Evolutionary conservation across 1,139 yeast species (phyloP).

Genomic region (Ogataea hybrid): DNA sequence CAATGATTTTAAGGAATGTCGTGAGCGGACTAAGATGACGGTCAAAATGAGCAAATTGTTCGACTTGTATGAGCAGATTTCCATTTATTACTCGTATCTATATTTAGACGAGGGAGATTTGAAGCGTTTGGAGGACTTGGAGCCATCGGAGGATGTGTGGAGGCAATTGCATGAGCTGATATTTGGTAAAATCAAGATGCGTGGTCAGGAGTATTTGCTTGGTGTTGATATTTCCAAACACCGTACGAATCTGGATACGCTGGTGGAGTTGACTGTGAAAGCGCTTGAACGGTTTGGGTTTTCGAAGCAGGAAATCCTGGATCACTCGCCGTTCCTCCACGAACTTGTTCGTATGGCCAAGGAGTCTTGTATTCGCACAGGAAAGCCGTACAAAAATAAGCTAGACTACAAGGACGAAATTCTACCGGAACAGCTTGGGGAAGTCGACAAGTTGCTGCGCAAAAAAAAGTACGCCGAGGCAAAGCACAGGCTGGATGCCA

Average conservation of each 20-base stretch:
- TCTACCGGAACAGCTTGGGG: slow-evolving; percentile 24
- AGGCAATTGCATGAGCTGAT: slow-evolving; percentile 18
- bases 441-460: slow-evolving; percentile 24
- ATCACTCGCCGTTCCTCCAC: slow-evolving; percentile 17
- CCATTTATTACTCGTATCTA: slow-evolving; percentile 30
- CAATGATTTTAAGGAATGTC: slow-evolving; percentile 61
- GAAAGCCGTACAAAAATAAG: background rate
- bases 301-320: slow-evolving; percentile 17
- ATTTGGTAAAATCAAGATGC: slow-evolving; percentile 24
- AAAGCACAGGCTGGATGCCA: slow-evolving; percentile 15
- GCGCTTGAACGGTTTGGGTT: slow-evolving; percentile 22
- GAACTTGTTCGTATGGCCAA: slow-evolving; percentile 24
- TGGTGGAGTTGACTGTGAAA: slow-evolving; percentile 18
- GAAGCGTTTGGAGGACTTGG: slow-evolving; percentile 26
- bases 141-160: slow-evolving; percentile 27
- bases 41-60: slow-evolving; percentile 25
- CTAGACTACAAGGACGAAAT: slow-evolving; percentile 10
- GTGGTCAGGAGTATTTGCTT: slow-evolving; percentile 17
- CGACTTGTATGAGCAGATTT: slow-evolving; percentile 23
- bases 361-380: slow-evolving; percentile 15
- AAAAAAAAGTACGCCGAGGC: slow-evolving; percentile 22
- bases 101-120: slow-evolving; percentile 27
- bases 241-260: slow-evolving; percentile 26
- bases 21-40: slow-evolving; percentile 44
- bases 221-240: slow-evolving; percentile 15